A percentile compares a stretch with the other conserved stretches of the same genome.
phyloP scores from a whole-genome alignment of 768 basidiomycete genomes.

The Panaeolus papilionaceus region DNA sequence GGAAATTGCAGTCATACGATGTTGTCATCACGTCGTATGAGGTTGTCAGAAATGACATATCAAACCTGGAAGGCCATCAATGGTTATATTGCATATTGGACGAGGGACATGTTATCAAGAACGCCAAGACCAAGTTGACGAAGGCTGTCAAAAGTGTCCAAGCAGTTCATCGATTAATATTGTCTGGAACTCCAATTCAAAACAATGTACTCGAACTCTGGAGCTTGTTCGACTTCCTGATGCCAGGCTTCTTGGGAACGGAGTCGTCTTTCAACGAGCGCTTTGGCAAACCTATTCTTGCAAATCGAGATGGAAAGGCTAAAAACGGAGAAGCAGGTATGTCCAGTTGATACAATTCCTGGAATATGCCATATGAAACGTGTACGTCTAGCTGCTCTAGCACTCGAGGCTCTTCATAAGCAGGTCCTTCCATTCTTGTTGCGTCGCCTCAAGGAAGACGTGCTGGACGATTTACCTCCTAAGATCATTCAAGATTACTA shows the following conservation, averaged over 20 bases:
- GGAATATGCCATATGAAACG: not conserved
- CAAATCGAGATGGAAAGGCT: conserved; percentile 93
- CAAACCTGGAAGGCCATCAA: conserved; percentile 69
- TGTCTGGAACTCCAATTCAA: conserved; percentile 98
- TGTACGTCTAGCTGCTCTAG: conserved; percentile 74
- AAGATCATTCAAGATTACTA: conserved; percentile 99
- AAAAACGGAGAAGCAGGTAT: conserved; percentile 94
- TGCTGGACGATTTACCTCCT: conserved; percentile 92
- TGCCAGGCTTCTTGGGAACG: conserved; percentile 99
- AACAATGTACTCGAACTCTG: conserved; percentile 98
- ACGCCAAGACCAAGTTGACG: conserved; percentile 96
- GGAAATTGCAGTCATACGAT: conserved; percentile 75
- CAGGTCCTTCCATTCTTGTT: conserved; percentile 98
- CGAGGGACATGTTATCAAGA: conserved; percentile 99
- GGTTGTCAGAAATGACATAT: conserved; percentile 93
- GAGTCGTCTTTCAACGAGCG: conserved; percentile 94
- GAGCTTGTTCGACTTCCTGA: conserved; percentile 98
- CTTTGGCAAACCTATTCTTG: conserved; percentile 94
- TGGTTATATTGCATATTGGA: conserved; percentile 98
- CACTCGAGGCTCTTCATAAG: conserved; percentile 95
- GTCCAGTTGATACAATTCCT: conserved; percentile 32
- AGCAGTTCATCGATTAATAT: conserved; percentile 91
- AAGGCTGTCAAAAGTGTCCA: conserved; percentile 92
- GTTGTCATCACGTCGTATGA: conserved; percentile 98
- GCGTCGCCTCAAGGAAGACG: conserved; percentile 96